Conservation (phyloP, 2,329 filamentous ascomycete species). For the Trichoderma sp. region DNA sequence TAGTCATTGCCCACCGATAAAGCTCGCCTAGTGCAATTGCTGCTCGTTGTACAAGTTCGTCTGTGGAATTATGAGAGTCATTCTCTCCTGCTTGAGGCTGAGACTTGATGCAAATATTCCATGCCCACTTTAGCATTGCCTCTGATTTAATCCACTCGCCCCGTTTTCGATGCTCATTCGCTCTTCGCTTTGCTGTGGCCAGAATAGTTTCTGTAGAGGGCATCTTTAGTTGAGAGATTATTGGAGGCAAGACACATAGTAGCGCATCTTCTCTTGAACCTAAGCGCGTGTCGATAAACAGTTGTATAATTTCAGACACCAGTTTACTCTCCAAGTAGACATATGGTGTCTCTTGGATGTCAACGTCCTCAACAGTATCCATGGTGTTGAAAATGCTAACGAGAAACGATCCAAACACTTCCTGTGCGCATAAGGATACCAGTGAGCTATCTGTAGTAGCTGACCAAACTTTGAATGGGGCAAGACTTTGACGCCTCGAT, state of each 20-base stretch:
- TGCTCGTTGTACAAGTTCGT: neutral
- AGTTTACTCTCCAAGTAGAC: neutral
- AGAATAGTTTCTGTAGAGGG: neutral
- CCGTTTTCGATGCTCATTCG: neutral
- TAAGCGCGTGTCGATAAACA: neutral
- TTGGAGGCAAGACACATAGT: neutral
- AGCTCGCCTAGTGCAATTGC: neutral
- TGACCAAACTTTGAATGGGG: neutral
- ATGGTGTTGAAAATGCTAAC: neutral
- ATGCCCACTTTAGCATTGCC: neutral
- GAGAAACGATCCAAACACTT: neutral
- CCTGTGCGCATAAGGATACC: neutral
- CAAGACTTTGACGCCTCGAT: neutral
- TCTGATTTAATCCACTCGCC: neutral
- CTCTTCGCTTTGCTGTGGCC: neutral
- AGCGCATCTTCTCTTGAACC: neutral
- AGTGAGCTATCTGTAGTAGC: neutral
- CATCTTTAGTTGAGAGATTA: neutral
- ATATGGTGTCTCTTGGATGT: neutral
- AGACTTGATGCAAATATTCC: neutral
- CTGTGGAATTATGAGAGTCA: neutral
- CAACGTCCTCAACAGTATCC: neutral
- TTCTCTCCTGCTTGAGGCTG: neutral
- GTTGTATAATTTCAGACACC: neutral
- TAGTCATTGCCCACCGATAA: neutral